Percentiles rank a stretch among this genome's conserved stretches.
Evolutionary conservation across 208 protist genomes (phyloP).

Genomic region (Trypanosoma cruzi): DNA sequence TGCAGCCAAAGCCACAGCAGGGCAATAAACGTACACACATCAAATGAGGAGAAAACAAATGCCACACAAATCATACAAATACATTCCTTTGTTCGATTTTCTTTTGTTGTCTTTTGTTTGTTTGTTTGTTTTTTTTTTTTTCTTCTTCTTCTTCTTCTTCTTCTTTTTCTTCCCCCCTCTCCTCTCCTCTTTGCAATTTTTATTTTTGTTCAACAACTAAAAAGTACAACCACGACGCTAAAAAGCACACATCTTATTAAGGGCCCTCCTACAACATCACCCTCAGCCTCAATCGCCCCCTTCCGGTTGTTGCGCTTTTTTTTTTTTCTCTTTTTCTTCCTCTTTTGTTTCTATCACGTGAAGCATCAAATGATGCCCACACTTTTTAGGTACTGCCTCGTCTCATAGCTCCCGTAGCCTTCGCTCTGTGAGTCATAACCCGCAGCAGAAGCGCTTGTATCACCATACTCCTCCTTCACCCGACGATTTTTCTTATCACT

Average conservation of each 20-base stretch:
- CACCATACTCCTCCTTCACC: constrained; percentile 8
- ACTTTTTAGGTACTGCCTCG: constrained; percentile 78
- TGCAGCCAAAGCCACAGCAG: neutral
- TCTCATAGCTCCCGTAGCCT: constrained; percentile 89
- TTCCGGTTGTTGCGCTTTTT: constrained; percentile 3
- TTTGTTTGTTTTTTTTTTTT: neutral
- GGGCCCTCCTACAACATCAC: neutral
- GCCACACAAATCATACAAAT: constrained; percentile 3
- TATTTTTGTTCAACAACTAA: neutral
- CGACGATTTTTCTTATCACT: constrained; percentile 7
- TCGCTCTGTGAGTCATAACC: constrained; percentile 85
- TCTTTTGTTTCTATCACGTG: neutral
- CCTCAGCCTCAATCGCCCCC: neutral
- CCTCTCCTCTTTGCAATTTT: no score
- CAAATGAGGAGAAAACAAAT: neutral
- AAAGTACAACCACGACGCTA: constrained; percentile 17
- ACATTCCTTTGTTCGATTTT: neutral
- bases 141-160: neutral
- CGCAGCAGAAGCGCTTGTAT: constrained; percentile 5
- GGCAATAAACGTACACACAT: neutral
- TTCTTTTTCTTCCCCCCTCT: no score
- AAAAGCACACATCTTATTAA: neutral
- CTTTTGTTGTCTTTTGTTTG: neutral
- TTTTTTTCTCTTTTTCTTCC: neutral
- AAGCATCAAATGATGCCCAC: constrained; percentile 55